phyloP scores from a whole-genome alignment of 768 basidiomycete genomes.

The Amanita rubescens region DNA sequence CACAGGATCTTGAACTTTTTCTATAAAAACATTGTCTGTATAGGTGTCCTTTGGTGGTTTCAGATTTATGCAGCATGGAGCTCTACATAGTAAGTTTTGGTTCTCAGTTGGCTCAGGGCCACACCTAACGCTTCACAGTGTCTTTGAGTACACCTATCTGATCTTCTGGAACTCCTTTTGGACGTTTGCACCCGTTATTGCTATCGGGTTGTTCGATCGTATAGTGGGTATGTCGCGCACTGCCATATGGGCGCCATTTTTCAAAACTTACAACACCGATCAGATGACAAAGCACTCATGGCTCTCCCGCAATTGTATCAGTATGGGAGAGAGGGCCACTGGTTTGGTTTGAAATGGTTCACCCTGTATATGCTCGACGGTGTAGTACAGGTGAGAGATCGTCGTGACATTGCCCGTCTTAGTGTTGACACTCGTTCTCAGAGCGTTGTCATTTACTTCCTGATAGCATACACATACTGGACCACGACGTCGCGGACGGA shows the following conservation, averaged over 20 bases:
- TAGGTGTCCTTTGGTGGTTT: conserved; percentile 97
- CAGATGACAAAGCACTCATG: conserved; percentile 83
- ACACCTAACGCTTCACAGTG: conserved; percentile 22
- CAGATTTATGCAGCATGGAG: conserved; percentile 95
- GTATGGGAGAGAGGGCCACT: conserved; percentile 70
- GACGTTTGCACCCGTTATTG: conserved; percentile 87
- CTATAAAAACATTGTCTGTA: conserved; percentile 97
- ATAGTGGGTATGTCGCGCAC: conserved; percentile 53
- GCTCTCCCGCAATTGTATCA: conserved; percentile 85
- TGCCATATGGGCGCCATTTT: neutral
- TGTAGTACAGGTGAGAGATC: conserved; percentile 55
- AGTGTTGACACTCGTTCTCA: conserved; percentile 21
- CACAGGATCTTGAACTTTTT: conserved; percentile 95
- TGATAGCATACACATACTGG: conserved; percentile 71
- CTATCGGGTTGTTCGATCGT: conserved; percentile 91
- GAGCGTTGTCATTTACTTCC: conserved; percentile 86
- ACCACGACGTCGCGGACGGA: conserved; percentile 69
- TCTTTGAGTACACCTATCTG: conserved; percentile 84
- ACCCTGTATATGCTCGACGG: conserved; percentile 77
- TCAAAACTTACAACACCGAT: neutral
- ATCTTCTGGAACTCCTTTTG: conserved; percentile 98
- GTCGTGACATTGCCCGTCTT: neutral
- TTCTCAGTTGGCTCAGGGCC: neutral
- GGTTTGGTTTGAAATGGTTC: conserved; percentile 73
- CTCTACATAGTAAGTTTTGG: conserved; percentile 62